Evolutionary conservation across 352 stramenopile genomes (phyloP).

Genomic region (Phytophthora crassamura): DNA sequence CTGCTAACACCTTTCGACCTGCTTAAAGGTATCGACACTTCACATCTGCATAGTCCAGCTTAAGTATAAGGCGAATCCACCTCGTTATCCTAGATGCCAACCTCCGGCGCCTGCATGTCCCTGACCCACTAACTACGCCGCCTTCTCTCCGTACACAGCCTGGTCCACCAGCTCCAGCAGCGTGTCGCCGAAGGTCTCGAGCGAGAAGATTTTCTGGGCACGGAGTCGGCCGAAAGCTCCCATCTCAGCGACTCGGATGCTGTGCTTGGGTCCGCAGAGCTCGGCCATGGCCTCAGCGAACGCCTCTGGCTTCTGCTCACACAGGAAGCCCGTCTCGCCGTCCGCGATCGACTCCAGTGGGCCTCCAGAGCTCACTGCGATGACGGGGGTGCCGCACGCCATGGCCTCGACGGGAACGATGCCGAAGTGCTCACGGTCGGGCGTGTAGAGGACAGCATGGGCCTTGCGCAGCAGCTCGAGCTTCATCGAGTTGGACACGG

Average conservation of each 20-base stretch:
- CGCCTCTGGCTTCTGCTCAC: constrained; percentile 56
- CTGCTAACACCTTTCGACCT: constrained; percentile 11
- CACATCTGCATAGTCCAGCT: constrained; percentile 23
- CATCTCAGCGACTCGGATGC: constrained; percentile 45
- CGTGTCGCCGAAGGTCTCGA: constrained; percentile 78
- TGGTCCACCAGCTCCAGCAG: constrained; percentile 56
- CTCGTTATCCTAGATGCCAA: constrained; percentile 12
- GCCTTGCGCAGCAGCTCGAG: constrained; percentile 86
- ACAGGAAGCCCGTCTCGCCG: constrained; percentile 87
- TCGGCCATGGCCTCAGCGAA: constrained; percentile 73
- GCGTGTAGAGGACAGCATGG: constrained; percentile 96
- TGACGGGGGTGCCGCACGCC: constrained; percentile 93
- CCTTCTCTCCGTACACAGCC: constrained; percentile 44
- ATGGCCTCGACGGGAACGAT: constrained; percentile 99
- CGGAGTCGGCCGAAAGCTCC: constrained; percentile 57
- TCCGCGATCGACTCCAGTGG: constrained; percentile 96
- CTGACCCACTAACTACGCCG: constrained; percentile 10
- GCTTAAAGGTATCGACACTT: constrained; percentile 14
- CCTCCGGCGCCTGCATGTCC: constrained; percentile 3
- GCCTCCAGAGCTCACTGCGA: constrained; percentile 95
- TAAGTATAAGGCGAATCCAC: constrained; percentile 30
- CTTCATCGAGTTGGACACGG: constrained; percentile 89
- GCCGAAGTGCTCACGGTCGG: constrained; percentile 98
- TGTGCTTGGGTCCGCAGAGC: constrained; percentile 50
- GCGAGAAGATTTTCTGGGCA: constrained; percentile 67